Percentiles rank a stretch among this genome's conserved stretches.
These are phyloP conservation scores for Rhodomyrtus tomentosa DNA, from an alignment of 345 rosid genomes.

Conservation along the genomic window DNA sequence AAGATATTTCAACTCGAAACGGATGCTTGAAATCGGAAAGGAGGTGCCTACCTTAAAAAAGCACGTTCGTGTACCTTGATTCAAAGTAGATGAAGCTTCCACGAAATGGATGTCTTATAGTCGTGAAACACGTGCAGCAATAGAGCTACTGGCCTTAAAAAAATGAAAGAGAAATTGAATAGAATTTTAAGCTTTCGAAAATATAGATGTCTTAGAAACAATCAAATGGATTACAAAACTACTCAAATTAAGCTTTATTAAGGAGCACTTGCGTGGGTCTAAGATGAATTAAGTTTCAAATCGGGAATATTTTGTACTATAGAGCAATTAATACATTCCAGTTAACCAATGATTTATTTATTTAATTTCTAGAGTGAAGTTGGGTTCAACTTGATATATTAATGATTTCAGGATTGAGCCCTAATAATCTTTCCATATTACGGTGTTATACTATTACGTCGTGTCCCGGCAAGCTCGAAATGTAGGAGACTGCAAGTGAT, in stretches of 20 bases:
- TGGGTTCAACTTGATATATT: neutral
- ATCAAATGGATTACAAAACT: neutral
- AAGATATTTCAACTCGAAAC: neutral
- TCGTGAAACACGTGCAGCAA: neutral
- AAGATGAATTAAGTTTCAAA: neutral
- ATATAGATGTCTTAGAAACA: neutral
- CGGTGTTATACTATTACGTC: rapidly evolving
- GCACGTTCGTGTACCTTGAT: neutral
- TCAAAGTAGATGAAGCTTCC: neutral
- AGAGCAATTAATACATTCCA: neutral
- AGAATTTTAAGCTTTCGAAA: neutral
- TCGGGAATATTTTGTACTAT: neutral
- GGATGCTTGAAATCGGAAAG: neutral
- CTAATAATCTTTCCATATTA: neutral
- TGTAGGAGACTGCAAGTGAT: neutral
- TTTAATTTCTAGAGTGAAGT: neutral
- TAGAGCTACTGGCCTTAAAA: neutral
- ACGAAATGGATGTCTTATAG: neutral
- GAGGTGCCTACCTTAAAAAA: neutral
- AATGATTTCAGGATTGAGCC: rapidly evolving
- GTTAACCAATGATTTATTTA: neutral
- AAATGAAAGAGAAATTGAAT: neutral
- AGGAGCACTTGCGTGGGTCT: neutral
- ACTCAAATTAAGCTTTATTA: neutral
- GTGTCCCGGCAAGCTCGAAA: neutral